Base-by-base conservation (phyloP, 2,329 filamentous ascomycete species). In the Hypoxylon sp. region DNA sequence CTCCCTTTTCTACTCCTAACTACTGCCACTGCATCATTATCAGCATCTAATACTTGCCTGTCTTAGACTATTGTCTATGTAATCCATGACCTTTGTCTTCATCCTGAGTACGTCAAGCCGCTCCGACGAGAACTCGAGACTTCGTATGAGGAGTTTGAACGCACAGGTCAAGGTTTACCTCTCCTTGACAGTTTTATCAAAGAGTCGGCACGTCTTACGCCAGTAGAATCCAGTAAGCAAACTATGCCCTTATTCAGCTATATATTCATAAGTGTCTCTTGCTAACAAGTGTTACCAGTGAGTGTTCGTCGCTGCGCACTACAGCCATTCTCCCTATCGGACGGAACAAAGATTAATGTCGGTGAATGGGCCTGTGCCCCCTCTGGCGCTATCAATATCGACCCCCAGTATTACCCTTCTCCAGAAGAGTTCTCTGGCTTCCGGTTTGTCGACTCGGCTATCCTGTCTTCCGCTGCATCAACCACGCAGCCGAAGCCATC, bases 151-250 rank as follows among this genome's bases (percentile, higher is more conserved):
- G 24, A 41, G 1, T 66, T 70, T 13, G 46, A 63, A n/a, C 6
- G 15, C 0, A 65, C 63, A 0, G 46, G 28, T 0, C 39, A 43
- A 0, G 64, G 61, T 0, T 53, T 73, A 1, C 68, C 68, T 0
- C 64, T 73, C 1, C 41, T 74, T 0, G 72, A 73, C 19, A 73
- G 71, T 34, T 74, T 74, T 54, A 65, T 73, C 4, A 73, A 73
- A 46, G 71, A 74, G 20, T 74, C 71, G 0, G 66, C 70, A 0
- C 59, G 71, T 0, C 46, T 71, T 0, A 71, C 55, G 1, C 70
- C 71, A 0, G 59, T 70, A n/a, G 76, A 68, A 64, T 54, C 57
- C 0, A 44, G 62, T 68, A 64, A 41, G 32, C 6, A 2, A 32
- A 32, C 32, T 60, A 47, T 13, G 2, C 2, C 26, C 22, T 30